Evolutionary conservation across 169 alveolate genomes (phyloP).

Genomic region (Plasmodium blacklocki): DNA sequence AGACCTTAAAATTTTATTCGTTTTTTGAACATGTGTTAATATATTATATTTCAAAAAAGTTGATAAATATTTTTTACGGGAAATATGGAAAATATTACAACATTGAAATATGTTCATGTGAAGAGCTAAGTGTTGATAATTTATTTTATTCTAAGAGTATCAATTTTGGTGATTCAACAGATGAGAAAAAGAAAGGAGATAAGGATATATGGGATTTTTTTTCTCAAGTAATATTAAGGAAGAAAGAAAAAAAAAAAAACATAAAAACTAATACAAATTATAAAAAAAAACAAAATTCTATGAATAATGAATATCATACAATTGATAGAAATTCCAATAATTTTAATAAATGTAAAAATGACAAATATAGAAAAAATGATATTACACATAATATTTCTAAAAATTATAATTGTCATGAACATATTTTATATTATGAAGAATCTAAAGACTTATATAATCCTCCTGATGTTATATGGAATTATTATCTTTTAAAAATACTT

Average conservation of each 20-base stretch:
- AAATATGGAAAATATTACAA: slow-evolving; percentile 12
- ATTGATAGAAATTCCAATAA: not conserved
- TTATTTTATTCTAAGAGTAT: slow-evolving; percentile 25
- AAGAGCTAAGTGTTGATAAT: slow-evolving; percentile 33
- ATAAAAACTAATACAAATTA: too few relatives aligned
- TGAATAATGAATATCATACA: not conserved
- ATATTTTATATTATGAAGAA: too few relatives aligned
- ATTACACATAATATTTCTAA: not conserved
- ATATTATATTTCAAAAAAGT: slow-evolving; percentile 24
- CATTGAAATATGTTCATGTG: slow-evolving; percentile 57
- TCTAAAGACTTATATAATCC: too few relatives aligned
- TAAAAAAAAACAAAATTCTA: too few relatives aligned
- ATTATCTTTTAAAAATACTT: slow-evolving; percentile 34
- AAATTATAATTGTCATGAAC: not conserved
- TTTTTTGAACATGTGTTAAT: slow-evolving; percentile 33
- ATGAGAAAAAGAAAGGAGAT: not conserved
- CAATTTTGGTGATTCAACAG: slow-evolving; percentile 1
- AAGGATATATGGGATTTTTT: slow-evolving; percentile 7
- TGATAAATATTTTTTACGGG: not conserved
- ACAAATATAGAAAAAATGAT: not conserved
- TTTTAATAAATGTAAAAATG: slow-evolving; percentile 4
- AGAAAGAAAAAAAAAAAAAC: not conserved
- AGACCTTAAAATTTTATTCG: slow-evolving; percentile 6
- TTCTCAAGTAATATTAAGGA: slow-evolving; percentile 4
- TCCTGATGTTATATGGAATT: slow-evolving; percentile 20